Percentiles rank a stretch among this genome's conserved stretches.
Evolutionary conservation across 2,329 filamentous ascomycete genomes (phyloP).

Genomic region (Graphilbum fragrans): DNA sequence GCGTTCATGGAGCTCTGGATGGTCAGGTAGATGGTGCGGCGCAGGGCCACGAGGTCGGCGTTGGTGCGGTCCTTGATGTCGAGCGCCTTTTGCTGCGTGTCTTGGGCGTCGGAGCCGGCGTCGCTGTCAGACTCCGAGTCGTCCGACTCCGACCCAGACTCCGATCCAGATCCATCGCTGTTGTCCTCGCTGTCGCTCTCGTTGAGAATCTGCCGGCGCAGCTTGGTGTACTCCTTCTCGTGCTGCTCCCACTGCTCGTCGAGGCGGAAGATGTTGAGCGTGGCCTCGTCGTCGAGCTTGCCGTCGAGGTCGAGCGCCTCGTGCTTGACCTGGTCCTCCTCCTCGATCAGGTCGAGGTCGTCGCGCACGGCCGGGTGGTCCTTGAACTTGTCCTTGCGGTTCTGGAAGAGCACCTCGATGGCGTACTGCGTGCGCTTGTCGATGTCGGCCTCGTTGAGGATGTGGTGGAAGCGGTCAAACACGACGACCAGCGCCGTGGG

Average conservation of each 20-base stretch:
- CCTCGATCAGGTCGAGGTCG: constrained; percentile 89
- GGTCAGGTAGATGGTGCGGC: constrained; percentile 90
- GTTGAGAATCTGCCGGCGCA: constrained; percentile 89
- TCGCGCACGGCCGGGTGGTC: constrained; percentile 85
- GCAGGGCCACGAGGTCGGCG: constrained; percentile 84
- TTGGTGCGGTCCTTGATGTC: constrained; percentile 99
- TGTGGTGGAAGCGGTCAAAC: constrained; percentile 91
- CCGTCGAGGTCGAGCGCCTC: constrained; percentile 63
- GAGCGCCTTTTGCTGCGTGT: constrained; percentile 67
- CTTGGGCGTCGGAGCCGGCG: constrained; percentile 41
- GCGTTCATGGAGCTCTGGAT: constrained; percentile 96
- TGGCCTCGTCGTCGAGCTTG: constrained; percentile 73
- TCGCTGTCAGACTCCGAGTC: constrained; percentile 41
- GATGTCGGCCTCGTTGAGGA: constrained; percentile 91
- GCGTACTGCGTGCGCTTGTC: constrained; percentile 99
- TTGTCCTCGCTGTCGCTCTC: constrained; percentile 64
- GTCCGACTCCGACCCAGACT: constrained; percentile 41
- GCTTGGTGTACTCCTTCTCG: constrained; percentile 76
- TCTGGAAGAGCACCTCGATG: constrained; percentile 95
- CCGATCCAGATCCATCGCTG: constrained; percentile 34
- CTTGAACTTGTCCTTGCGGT: constrained; percentile 92
- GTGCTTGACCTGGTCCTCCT: constrained; percentile 97
- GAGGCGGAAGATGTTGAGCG: constrained; percentile 90
- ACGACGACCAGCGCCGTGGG: constrained; percentile 75
- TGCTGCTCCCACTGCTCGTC: constrained; percentile 84